A percentile compares a stretch with the other conserved stretches of the same genome.
Evolutionary conservation across 805 yeast species (phyloP).

Genomic region (Hermanozyma aechmeae): DNA sequence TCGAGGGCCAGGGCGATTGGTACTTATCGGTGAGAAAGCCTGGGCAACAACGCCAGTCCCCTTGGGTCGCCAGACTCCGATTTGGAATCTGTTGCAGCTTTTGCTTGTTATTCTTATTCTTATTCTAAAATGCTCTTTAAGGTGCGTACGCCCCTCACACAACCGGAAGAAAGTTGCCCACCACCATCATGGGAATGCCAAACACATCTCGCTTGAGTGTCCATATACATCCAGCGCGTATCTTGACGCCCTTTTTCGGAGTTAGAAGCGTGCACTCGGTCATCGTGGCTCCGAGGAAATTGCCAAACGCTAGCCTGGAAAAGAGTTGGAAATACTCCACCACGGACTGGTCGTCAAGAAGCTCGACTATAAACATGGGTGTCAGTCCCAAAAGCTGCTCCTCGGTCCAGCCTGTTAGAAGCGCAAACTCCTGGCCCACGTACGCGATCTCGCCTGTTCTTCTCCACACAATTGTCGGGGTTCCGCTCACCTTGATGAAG

Average conservation of each 20-base stretch:
- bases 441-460: slow-evolving; percentile 93
- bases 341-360: slow-evolving; percentile 81
- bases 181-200: slow-evolving; percentile 94
- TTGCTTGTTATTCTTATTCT: too few species aligned
- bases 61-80: too few species aligned
- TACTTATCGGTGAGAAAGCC: too few species aligned
- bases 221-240: slow-evolving; percentile 82
- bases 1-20: too few species aligned
- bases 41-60: too few species aligned
- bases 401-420: slow-evolving; percentile 82
- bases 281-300: slow-evolving; percentile 79
- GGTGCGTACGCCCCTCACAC: too few species aligned
- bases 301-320: slow-evolving; percentile 81
- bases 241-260: slow-evolving; percentile 39
- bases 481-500: slow-evolving; percentile 76
- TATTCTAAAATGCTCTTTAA: too few species aligned
- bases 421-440: slow-evolving; percentile 88
- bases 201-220: slow-evolving; percentile 91
- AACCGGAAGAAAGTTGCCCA: slow-evolving; percentile 87
- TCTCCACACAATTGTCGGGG: slow-evolving; percentile 94
- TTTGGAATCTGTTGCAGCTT: too few species aligned
- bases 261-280: slow-evolving; percentile 74
- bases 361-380: slow-evolving; percentile 66
- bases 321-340: slow-evolving; percentile 83
- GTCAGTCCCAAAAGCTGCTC: slow-evolving; percentile 54